phyloP scores from a whole-genome alignment of 179 eudicot species.

The Camellia oleifera region DNA sequence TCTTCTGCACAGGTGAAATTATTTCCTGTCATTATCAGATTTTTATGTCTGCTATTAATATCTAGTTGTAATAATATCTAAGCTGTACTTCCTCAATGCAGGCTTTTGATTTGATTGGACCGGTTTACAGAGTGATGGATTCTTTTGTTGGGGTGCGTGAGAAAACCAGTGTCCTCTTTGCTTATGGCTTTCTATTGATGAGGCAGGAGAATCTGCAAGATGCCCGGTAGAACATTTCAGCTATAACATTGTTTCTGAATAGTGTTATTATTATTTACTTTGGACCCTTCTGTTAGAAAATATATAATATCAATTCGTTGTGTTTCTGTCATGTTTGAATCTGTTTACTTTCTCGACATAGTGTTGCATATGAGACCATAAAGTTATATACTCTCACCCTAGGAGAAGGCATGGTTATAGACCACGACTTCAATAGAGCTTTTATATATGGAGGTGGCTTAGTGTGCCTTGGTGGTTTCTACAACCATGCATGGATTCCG shows the following conservation, averaged over 20 bases:
- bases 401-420: neutral
- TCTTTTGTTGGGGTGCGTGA: slow-evolving; percentile 90
- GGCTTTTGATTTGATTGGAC: slow-evolving; percentile 96
- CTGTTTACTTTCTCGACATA: neutral
- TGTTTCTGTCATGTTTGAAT: neutral
- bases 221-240: slow-evolving; percentile 60
- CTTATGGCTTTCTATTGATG: slow-evolving; percentile 90
- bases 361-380: neutral
- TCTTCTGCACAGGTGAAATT: slow-evolving; percentile 67
- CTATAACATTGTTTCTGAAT: slow-evolving; percentile 4
- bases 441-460: neutral
- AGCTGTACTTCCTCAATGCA: slow-evolving; percentile 26
- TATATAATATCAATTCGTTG: neutral
- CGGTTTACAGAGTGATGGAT: slow-evolving; percentile 70
- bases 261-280: neutral
- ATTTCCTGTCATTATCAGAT: slow-evolving; percentile 10
- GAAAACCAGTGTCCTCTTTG: slow-evolving; percentile 81
- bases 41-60: neutral
- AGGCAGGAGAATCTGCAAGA: slow-evolving; percentile 95
- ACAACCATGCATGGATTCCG: neutral
- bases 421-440: neutral
- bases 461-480: neutral
- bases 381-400: neutral
- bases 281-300: neutral
- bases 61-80: neutral